phyloP scores from a whole-genome alignment of 768 basidiomycete genomes.

The Tephrocybe sp. region DNA sequence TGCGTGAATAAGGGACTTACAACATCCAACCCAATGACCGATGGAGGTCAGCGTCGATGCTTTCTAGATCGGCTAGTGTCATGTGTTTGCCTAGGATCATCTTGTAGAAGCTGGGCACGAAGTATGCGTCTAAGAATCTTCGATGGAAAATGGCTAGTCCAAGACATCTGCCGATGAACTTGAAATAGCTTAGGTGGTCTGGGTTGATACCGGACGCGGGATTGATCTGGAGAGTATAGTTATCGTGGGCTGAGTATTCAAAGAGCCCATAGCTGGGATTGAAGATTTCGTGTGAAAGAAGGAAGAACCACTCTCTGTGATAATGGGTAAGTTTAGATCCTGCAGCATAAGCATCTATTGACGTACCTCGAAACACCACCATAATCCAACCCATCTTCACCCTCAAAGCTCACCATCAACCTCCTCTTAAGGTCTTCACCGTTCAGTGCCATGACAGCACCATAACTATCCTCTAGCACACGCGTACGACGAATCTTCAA shows the following conservation, averaged over 20 bases:
- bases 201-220: constrained; percentile 74
- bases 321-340: constrained; percentile 7
- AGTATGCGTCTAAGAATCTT: constrained; percentile 77
- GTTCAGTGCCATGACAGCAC: constrained; percentile 77
- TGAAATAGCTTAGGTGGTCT: constrained; percentile 78
- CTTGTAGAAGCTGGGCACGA: constrained; percentile 80
- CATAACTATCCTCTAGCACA: constrained; percentile 85
- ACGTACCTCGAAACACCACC: constrained; percentile 71
- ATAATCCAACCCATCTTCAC: constrained; percentile 78
- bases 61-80: constrained; percentile 61
- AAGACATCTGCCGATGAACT: constrained; percentile 72
- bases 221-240: constrained; percentile 80
- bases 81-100: constrained; percentile 65
- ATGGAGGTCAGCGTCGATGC: constrained; percentile 66
- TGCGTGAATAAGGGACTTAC: constrained; percentile 34
- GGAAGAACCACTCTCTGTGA: constrained; percentile 81
- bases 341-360: not conserved
- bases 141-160: constrained; percentile 78
- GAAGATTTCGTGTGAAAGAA: constrained; percentile 80
- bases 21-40: constrained; percentile 74
- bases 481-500: constrained; percentile 77
- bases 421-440: constrained; percentile 69
- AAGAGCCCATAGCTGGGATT: constrained; percentile 81
- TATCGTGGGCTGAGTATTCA: constrained; percentile 78
- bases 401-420: constrained; percentile 73